These are phyloP conservation scores for Zygoascus sp. DNA, from an alignment of 1,139 yeast species.

Conservation along the genomic window DNA sequence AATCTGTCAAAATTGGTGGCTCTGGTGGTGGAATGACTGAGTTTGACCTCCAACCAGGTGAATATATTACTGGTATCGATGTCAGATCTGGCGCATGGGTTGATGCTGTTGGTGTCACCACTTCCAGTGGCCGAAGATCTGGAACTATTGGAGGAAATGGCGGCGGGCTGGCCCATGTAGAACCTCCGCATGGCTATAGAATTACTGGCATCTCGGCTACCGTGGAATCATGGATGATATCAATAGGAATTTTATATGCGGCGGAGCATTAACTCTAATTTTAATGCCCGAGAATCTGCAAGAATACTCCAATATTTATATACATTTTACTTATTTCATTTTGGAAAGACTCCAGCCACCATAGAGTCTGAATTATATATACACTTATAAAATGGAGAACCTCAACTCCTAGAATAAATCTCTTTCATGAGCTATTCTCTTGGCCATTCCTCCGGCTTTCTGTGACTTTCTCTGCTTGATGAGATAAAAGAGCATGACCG, in stretches of 20 bases:
- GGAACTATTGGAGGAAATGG: conserved; percentile 55
- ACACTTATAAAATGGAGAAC: not conserved
- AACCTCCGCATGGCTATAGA: conserved; percentile 54
- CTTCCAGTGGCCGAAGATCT: conserved; percentile 39
- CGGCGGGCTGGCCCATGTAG: conserved; percentile 66
- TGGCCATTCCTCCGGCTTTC: conserved; percentile 4
- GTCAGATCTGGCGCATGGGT: conserved; percentile 83
- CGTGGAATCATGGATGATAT: conserved; percentile 64
- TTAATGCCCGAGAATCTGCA: too few species aligned
- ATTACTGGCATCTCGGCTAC: conserved; percentile 69
- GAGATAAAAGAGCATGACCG: conserved; percentile 58
- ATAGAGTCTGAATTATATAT: not conserved
- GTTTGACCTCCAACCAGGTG: conserved; percentile 52
- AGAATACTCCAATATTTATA: not conserved
- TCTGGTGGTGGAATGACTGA: conserved; percentile 56
- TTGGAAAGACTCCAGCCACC: not conserved
- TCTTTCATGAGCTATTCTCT: conserved; percentile 12
- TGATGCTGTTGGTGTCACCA: conserved; percentile 69
- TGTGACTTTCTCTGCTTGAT: conserved; percentile 30
- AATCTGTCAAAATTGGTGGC: conserved; percentile 53
- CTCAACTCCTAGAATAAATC: not conserved
- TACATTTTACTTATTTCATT: not conserved
- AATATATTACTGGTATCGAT: conserved; percentile 53
- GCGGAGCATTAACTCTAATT: not conserved
- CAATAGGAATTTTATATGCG: conserved; percentile 45